Evolutionary conservation across 2,329 filamentous ascomycete species (phyloP).

Genomic region (Capronia americana): DNA sequence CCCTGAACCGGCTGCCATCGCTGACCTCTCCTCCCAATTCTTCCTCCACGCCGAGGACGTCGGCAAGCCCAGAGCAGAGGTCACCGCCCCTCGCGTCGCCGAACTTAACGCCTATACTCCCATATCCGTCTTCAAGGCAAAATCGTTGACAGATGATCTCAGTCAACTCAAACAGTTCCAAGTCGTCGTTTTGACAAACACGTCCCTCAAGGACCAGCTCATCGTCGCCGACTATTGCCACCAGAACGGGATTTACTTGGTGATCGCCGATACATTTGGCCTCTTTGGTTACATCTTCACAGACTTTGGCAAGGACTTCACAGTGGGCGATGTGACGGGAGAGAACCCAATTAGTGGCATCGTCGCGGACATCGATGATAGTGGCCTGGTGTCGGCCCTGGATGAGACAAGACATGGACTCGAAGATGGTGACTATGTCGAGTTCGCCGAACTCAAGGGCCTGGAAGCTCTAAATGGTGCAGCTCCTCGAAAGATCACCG

Average conservation of each 20-base stretch:
- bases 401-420: constrained; percentile 95
- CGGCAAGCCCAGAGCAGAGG: constrained; percentile 85
- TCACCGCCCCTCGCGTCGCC: constrained; percentile 85
- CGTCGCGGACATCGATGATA: constrained; percentile 84
- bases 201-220: constrained; percentile 79
- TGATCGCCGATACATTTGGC: constrained; percentile 87
- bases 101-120: constrained; percentile 98
- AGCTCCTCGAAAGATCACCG: constrained; percentile 86
- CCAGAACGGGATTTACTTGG: constrained; percentile 87
- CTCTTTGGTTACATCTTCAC: constrained; percentile 96
- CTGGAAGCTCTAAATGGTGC: constrained; percentile 86
- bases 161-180: constrained; percentile 88
- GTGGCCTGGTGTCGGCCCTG: constrained; percentile 87
- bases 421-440: constrained; percentile 95
- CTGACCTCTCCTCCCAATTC: constrained; percentile 96
- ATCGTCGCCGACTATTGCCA: constrained; percentile 92
- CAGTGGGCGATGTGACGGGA: constrained; percentile 85
- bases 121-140: constrained; percentile 71
- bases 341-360: constrained; percentile 89
- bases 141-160: constrained; percentile 75
- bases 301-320: constrained; percentile 95
- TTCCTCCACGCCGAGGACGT: constrained; percentile 89
- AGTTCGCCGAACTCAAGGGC: constrained; percentile 89
- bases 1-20: constrained; percentile 79
- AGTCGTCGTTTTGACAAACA: constrained; percentile 87